Base-by-base conservation (phyloP, 164 flowering plant species). In the Warburgia ugandensis region DNA sequence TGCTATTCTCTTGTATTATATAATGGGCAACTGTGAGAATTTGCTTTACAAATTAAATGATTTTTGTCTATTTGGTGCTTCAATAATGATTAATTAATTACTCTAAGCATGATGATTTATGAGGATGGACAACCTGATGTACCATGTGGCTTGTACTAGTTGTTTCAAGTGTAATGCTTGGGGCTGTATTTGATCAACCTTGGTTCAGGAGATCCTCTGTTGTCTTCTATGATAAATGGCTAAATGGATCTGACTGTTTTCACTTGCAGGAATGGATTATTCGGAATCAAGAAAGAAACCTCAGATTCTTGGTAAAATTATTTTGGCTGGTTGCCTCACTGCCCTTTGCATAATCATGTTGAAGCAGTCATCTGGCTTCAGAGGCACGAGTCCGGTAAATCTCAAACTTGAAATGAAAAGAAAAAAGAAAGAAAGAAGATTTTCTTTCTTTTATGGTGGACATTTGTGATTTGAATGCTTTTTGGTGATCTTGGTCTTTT, bases 211-310 rank as follows among this genome's bases (percentile, higher is more conserved):
- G 22, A 12, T 25, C 9, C 42, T 55, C 33, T 19, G 1, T 19
- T 30, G 16, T 21, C 21, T 26, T 19, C 4, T 14, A 13, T 35
- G 26, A 16, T 14, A 32, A 2, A 19, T 6, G 1, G 16, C 0
- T n/a, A 16, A 23, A 35, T 36, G 22, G 31, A 21, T 32, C 29
- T 50, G 6, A 10, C 13, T 30, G 10, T 48, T 55, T 58, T 29
- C 13, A 30, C 20, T 35, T 73, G 39, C 56, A 90, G 95, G 89
- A 55, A 69, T 84, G 85, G 97, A 90, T 54, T 77, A 76, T 50
- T 59, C 72, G 5, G 95, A 92, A 43, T 75, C 89, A 1, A 92
- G 81, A 66, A 71, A 73, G 72, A 88, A 86, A 72, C 68, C 61
- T 45, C 73, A 62, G 44, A 20, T 77, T 45, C 62, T 75, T 17